Conservation (phyloP, 1,139 yeast genomes). For the Pichia sp. region DNA sequence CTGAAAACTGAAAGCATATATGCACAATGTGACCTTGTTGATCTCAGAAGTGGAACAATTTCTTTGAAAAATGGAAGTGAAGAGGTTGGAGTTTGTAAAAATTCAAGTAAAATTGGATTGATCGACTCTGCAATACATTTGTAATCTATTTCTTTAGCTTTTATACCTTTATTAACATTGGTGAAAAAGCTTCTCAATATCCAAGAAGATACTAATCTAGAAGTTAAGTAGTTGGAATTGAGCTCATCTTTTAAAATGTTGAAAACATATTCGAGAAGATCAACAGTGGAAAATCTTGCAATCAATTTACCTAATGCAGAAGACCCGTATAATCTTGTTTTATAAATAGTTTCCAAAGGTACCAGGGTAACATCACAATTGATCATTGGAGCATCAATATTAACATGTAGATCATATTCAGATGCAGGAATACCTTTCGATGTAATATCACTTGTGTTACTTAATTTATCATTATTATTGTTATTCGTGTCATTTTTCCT, state of each 20-base stretch:
- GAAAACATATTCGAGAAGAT: constrained; percentile 19
- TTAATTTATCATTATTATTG: background rate
- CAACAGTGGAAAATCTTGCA: constrained; percentile 39
- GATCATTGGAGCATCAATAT: constrained; percentile 89
- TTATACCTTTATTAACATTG: constrained; percentile 24
- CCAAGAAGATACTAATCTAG: constrained; percentile 64
- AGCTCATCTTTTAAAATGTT: constrained; percentile 22
- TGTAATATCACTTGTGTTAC: background rate
- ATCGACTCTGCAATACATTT: constrained; percentile 8
- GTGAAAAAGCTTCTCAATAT: constrained; percentile 68
- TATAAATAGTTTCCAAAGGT: constrained; percentile 66
- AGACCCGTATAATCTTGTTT: constrained; percentile 73
- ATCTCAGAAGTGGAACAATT: constrained; percentile 75
- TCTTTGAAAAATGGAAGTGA: constrained; percentile 64
- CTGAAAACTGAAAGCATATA: constrained; percentile 73
- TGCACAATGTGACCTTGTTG: constrained; percentile 81
- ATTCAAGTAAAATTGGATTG: constrained; percentile 8
- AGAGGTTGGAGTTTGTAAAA: constrained; percentile 24
- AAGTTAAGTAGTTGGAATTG: constrained; percentile 67
- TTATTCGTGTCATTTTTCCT: constrained; percentile 15
- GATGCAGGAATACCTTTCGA: constrained; percentile 42
- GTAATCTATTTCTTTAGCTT: constrained; percentile 20
- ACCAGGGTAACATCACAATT: constrained; percentile 86
- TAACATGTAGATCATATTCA: constrained; percentile 54
- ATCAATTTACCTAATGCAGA: constrained; percentile 68